Base-by-base conservation (phyloP, 768 basidiomycete genomes). In the Myochromella boudieri region DNA sequence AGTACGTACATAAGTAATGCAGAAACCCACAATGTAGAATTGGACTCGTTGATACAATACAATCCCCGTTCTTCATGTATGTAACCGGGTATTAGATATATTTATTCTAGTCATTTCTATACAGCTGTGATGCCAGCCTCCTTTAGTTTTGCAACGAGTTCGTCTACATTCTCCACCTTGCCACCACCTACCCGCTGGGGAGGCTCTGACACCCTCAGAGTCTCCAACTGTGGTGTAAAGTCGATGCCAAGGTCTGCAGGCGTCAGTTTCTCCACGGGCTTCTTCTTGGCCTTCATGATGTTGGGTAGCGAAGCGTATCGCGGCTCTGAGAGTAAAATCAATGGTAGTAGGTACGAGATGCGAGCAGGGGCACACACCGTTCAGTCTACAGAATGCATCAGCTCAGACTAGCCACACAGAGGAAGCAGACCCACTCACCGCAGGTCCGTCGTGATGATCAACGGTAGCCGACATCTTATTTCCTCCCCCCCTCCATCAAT, bases 281-380 rank as follows among this genome's bases (percentile, higher is more conserved):
- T 99, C 79, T 97, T 99, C 78, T 97, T 98, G n/a, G 97, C 97
- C 68, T 95, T 95, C 91, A 95, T 95, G 67, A 95, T 95, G 57
- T 92, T 94, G 3, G 93, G 92, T 49, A 99, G 66, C n/a, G 95
- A 93, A 0, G 97, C 97, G 60, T 97, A 99, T 56, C 95, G 87
- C 0, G 95, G 95, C 66, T 95, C 95, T 93, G 60, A 14, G 38
- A 7, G 44, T 44, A 33, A 37, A 31, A 41, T 48, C 8, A 52
- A 32, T 40, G 46, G 39, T 11, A 17, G 15, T 25, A 28, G 20
- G 17, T 17, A 42, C n/a, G 15, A 47, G 10, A 18, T 7, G 12
- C 8, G 18, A 18, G 37, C 8, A 5, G 36, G 28, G 14, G 21
- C 8, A 48, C 69, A 18, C 57, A 89, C 89, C 87, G 57, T 92